phyloP scores from a whole-genome alignment of 805 yeast genomes.

The Teunomyces atbi region DNA sequence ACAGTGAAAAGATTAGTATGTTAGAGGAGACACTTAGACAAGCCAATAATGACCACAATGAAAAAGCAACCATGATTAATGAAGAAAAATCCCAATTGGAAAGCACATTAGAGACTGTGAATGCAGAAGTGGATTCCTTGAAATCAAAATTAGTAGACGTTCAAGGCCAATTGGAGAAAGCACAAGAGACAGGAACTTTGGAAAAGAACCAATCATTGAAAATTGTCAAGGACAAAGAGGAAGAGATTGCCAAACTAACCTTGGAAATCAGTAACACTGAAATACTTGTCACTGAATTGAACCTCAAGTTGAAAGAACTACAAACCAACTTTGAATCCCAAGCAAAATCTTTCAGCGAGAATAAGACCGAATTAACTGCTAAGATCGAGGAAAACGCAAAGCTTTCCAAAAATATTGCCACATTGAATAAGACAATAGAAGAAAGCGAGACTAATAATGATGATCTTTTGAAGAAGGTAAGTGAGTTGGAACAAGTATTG shows the following conservation, averaged over 20 bases:
- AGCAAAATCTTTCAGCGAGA: neutral
- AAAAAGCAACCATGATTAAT: constrained; percentile 5
- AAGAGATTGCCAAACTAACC: neutral
- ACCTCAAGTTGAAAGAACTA: neutral
- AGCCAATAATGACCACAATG: constrained; percentile 13
- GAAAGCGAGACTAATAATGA: neutral
- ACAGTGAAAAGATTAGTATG: constrained; percentile 42
- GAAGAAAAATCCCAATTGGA: constrained; percentile 10
- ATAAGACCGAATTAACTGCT: neutral
- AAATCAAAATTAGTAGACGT: constrained; percentile 8
- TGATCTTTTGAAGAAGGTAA: neutral
- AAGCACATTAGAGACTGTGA: constrained; percentile 6
- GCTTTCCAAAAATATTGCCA: neutral
- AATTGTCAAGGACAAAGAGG: neutral
- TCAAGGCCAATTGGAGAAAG: constrained; percentile 1
- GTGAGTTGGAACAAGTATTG: neutral
- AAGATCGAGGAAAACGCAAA: neutral
- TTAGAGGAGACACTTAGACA: constrained; percentile 36
- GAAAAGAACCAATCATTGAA: neutral
- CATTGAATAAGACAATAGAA: neutral
- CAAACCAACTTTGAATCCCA: constrained; percentile 4
- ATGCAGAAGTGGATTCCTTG: constrained; percentile 11
- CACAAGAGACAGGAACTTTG: neutral
- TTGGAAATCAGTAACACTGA: neutral
- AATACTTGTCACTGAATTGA: neutral